A percentile compares a stretch with the other conserved stretches of the same genome.
These are phyloP conservation scores for Aquilaria yunnanensis DNA, from an alignment of 345 rosid species.

Conservation along the genomic window DNA sequence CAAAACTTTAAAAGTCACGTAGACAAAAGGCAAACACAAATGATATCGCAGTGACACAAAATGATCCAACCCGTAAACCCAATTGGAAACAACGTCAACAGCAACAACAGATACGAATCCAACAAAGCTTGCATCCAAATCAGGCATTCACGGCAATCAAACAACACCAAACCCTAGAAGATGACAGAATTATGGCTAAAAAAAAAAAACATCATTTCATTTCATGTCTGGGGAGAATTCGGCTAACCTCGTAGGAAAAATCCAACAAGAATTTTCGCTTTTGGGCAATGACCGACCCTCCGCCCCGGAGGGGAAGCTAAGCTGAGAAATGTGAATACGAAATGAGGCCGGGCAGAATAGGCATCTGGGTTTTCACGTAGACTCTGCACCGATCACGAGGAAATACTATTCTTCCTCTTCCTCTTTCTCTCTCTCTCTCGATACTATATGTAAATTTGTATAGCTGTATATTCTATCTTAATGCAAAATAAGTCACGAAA, in stretches of 20 bases:
- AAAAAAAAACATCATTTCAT: conserved; percentile 1
- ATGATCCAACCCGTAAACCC: no score
- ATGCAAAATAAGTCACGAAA: conserved; percentile 28
- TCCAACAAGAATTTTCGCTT: neutral
- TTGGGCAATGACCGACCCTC: neutral
- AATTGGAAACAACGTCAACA: no score
- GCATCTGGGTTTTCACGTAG: conserved; percentile 36
- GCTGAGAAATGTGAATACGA: conserved; percentile 13
- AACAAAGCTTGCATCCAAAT: no score
- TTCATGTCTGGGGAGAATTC: neutral
- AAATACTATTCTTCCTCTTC: conserved; percentile 5
- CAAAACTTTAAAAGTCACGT: no score
- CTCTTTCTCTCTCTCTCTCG: conserved; percentile 7
- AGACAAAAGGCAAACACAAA: no score
- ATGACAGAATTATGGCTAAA: neutral
- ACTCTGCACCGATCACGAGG: conserved; percentile 43
- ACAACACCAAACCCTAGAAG: no score
- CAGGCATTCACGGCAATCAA: no score
- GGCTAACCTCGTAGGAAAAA: neutral
- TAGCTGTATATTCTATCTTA: conserved; percentile 10
- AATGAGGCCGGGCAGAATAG: neutral
- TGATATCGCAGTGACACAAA: no score
- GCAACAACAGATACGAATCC: no score
- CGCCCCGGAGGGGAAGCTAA: neutral
- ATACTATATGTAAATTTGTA: conserved; percentile 9